Conservation (phyloP, 306 rosid species). For the Trichosanthes cucumerina region DNA sequence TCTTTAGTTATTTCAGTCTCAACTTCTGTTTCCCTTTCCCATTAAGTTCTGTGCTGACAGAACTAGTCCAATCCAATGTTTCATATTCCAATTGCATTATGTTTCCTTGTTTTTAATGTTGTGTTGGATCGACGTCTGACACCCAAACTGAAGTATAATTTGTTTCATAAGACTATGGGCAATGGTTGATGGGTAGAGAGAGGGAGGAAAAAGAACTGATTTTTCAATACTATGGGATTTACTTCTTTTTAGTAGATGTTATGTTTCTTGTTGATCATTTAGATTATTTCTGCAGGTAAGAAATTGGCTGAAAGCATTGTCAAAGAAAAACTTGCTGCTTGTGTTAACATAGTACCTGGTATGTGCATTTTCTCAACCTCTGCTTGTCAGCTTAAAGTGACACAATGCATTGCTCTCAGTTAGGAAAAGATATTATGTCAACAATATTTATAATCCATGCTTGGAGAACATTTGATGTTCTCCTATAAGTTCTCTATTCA, state of each 20-base stretch:
- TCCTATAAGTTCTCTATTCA: neutral
- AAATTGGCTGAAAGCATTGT: slow-evolving; percentile 83
- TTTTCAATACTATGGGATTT: neutral
- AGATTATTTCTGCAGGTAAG: slow-evolving; percentile 44
- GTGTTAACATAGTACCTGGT: slow-evolving; percentile 88
- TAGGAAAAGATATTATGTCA: neutral
- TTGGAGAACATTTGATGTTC: neutral
- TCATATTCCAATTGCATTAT: neutral
- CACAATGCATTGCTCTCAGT: neutral
- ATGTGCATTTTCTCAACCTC: neutral
- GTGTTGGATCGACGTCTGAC: neutral
- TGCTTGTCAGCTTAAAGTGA: neutral
- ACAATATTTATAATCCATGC: neutral
- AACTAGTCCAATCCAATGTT: neutral
- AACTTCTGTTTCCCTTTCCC: neutral
- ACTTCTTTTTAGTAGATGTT: neutral
- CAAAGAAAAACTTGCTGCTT: slow-evolving; percentile 86
- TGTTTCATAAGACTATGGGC: neutral
- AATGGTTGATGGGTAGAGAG: neutral
- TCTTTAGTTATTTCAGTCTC: neutral
- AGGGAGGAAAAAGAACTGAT: neutral
- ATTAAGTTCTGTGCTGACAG: neutral
- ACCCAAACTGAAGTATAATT: neutral
- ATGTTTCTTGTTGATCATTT: neutral
- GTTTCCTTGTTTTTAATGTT: neutral